Percentiles rank a stretch among this genome's conserved stretches.
Conservation (phyloP, 306 rosid species). For the Erythrophleum fordii region DNA sequence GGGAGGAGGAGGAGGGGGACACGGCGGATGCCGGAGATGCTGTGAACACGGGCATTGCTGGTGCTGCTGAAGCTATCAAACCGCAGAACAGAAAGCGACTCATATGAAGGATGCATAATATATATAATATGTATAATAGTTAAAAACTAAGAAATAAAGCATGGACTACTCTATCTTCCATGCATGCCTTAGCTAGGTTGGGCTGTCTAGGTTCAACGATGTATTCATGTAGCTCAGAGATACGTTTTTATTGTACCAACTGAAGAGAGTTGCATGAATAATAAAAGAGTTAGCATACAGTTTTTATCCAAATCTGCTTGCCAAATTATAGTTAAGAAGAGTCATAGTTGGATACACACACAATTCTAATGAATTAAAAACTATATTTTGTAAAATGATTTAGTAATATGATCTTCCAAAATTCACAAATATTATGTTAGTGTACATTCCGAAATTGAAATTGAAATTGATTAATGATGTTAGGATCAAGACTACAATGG, state of each 20-base stretch:
- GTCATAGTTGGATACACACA: too few relatives aligned
- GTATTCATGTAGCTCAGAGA: background rate
- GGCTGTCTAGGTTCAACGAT: background rate
- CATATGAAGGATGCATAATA: background rate
- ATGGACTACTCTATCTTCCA: background rate
- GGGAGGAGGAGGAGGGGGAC: background rate
- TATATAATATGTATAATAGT: background rate
- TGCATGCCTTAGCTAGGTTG: background rate
- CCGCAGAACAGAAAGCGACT: background rate
- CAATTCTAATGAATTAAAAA: too few relatives aligned
- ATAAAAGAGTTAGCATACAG: too few relatives aligned
- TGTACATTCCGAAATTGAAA: too few relatives aligned
- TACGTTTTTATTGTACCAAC: background rate
- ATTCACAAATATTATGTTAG: too few relatives aligned
- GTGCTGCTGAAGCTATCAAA: background rate
- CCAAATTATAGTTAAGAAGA: too few relatives aligned
- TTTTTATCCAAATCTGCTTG: background rate
- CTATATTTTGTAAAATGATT: too few relatives aligned
- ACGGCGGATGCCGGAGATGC: background rate
- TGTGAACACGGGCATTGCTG: background rate
- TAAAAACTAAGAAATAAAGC: background rate
- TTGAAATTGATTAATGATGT: too few relatives aligned
- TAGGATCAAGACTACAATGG: too few relatives aligned
- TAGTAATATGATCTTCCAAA: too few relatives aligned
- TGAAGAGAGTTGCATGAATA: background rate